Evolutionary conservation across 2,329 filamentous ascomycete genomes (phyloP).

Genomic region (Alternaria sp.): DNA sequence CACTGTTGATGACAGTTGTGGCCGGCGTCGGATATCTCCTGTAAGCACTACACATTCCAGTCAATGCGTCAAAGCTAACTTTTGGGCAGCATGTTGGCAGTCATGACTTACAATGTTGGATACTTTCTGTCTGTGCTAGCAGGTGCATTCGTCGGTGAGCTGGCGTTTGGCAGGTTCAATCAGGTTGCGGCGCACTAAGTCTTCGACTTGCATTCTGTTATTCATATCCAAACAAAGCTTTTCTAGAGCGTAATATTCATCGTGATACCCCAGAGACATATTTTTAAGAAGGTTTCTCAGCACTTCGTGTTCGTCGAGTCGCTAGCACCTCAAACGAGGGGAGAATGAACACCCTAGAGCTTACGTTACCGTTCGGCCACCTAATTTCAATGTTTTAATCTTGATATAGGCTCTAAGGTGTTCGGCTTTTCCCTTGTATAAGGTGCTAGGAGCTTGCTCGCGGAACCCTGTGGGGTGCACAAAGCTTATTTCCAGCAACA

Average conservation of each 20-base stretch:
- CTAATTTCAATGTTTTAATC: no score
- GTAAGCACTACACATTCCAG: conserved; percentile 62
- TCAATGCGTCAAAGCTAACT: conserved; percentile 21
- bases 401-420: no score
- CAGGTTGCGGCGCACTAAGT: conserved; percentile 22
- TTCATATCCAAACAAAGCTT: neutral
- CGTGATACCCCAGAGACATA: neutral
- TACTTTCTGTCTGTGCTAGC: conserved; percentile 83
- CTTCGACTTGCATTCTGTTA: neutral
- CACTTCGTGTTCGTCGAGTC: neutral
- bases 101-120: conserved; percentile 88
- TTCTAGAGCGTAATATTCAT: neutral
- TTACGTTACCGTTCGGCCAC: no score
- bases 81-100: conserved; percentile 77
- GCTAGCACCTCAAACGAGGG: no score
- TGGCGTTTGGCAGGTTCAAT: conserved; percentile 75
- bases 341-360: no score
- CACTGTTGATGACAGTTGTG: conserved; percentile 72
- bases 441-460: neutral
- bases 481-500: neutral
- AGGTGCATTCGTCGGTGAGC: conserved; percentile 83
- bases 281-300: neutral
- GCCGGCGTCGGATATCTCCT: conserved; percentile 83
- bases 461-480: neutral
- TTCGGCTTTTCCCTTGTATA: no score